Conservation (phyloP, 495 filamentous ascomycete genomes). For the Friedmanniomyces simplex region DNA sequence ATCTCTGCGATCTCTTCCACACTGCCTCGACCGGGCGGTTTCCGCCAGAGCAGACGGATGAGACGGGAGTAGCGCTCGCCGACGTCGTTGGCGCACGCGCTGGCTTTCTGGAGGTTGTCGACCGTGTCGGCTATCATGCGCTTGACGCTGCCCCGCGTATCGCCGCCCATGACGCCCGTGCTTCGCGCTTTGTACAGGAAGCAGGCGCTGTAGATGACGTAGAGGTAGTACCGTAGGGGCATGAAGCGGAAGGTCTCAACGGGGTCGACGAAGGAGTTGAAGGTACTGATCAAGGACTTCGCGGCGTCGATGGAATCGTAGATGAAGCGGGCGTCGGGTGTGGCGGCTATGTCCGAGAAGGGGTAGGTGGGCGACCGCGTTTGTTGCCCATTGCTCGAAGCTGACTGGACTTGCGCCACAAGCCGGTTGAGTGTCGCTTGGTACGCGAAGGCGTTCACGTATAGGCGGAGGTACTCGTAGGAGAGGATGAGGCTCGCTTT, state of each 20-base stretch:
- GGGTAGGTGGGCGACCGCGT: constrained; percentile 31
- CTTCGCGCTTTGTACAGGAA: constrained; percentile 21
- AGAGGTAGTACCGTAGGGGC: constrained; percentile 50
- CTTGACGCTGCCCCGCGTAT: constrained; percentile 10
- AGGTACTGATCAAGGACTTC: constrained; percentile 46
- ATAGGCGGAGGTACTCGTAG: constrained; percentile 21
- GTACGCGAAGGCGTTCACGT: constrained; percentile 22
- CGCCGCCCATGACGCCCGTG: constrained; percentile 19
- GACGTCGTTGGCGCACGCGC: constrained; percentile 18
- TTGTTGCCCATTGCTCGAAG: constrained; percentile 15
- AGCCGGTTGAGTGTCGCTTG: constrained; percentile 20
- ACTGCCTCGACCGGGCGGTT: constrained; percentile 2
- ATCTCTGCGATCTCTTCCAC: background rate
- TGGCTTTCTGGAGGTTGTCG: constrained; percentile 16
- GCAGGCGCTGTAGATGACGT: constrained; percentile 31
- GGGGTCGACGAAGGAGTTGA: constrained; percentile 45
- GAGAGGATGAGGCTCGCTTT: constrained; percentile 19
- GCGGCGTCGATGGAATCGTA: constrained; percentile 55
- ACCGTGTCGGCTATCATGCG: constrained; percentile 17
- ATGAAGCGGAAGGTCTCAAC: constrained; percentile 48
- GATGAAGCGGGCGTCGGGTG: constrained; percentile 53
- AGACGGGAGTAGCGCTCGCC: constrained; percentile 20
- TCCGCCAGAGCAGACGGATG: constrained; percentile 16
- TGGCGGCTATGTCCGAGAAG: constrained; percentile 44
- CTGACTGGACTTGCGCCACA: constrained; percentile 14